Conservation (phyloP, 1,284 basidiomycete species). For the Sporisorium scitamineum region DNA sequence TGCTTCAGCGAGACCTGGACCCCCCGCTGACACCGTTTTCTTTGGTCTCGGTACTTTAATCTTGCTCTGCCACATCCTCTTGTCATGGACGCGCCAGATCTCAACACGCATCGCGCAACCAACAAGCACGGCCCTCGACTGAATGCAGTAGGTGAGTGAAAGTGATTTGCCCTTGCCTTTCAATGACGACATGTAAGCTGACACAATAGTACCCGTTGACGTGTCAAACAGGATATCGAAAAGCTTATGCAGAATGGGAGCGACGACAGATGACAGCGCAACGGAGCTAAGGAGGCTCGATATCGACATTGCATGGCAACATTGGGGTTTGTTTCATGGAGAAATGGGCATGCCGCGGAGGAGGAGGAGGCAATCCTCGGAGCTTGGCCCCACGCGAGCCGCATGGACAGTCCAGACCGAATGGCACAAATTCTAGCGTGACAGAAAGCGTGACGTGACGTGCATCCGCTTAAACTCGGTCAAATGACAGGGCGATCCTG, state of each 20-base stretch:
- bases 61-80: background rate
- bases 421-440: background rate
- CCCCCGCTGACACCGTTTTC: background rate
- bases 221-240: conserved; percentile 27
- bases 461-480: background rate
- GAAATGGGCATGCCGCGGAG: conserved; percentile 10
- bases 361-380: background rate
- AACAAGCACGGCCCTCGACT: conserved; percentile 49
- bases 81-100: conserved; percentile 12
- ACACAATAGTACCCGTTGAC: background rate
- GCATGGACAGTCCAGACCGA: conserved; percentile 12
- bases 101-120: conserved; percentile 49
- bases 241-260: conserved; percentile 32
- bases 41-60: background rate
- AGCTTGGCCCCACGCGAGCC: conserved; percentile 5
- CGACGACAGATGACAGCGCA: conserved; percentile 3
- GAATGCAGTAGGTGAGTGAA: conserved; percentile 41
- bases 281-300: background rate
- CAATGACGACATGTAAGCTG: background rate
- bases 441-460: conserved; percentile 21
- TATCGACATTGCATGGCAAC: background rate
- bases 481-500: background rate
- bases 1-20: background rate
- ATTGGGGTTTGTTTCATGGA: background rate
- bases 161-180: background rate